Evolutionary conservation across 176 grass and related monocot genomes (phyloP).

Genomic region (Lolium perenne): DNA sequence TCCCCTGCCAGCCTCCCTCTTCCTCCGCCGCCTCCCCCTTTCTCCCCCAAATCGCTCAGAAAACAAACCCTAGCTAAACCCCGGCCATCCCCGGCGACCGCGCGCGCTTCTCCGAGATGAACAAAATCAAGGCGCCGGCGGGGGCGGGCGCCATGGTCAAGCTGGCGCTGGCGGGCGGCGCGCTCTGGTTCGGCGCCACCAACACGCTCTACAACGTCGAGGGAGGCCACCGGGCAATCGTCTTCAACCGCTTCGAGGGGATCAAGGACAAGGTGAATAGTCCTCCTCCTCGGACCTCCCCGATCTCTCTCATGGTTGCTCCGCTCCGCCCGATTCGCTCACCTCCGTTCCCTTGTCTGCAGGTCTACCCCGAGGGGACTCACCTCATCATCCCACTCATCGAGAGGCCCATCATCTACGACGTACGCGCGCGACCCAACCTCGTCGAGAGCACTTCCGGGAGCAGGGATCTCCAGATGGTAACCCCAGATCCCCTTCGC

Average conservation of each 20-base stretch:
- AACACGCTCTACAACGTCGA: conserved; percentile 66
- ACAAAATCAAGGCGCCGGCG: conserved; percentile 43
- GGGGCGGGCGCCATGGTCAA: conserved; percentile 40
- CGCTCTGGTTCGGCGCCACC: conserved; percentile 45
- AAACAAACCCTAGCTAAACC: conserved; percentile 8
- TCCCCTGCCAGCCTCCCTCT: too few species aligned
- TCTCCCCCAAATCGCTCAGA: neutral
- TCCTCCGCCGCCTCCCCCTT: neutral
- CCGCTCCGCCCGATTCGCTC: too few species aligned
- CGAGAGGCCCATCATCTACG: too few species aligned
- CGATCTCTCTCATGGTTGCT: neutral
- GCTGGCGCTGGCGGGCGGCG: conserved; percentile 62
- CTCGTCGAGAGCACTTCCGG: too few species aligned
- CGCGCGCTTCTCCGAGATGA: conserved; percentile 37
- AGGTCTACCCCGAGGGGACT: too few species aligned
- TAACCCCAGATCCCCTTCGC: too few species aligned
- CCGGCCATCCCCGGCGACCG: neutral
- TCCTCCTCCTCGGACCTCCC: too few species aligned
- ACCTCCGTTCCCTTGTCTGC: too few species aligned
- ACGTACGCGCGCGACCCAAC: too few species aligned
- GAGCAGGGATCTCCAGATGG: too few species aligned
- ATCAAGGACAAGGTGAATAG: conserved; percentile 70
- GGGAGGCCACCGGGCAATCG: too few species aligned
- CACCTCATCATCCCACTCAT: too few species aligned
- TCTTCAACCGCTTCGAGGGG: conserved; percentile 62